Evolutionary conservation across 148 eudicot genomes (phyloP), one percentile per base, ranked within the genome.

Genomic region (Camellia japonica): DNA sequence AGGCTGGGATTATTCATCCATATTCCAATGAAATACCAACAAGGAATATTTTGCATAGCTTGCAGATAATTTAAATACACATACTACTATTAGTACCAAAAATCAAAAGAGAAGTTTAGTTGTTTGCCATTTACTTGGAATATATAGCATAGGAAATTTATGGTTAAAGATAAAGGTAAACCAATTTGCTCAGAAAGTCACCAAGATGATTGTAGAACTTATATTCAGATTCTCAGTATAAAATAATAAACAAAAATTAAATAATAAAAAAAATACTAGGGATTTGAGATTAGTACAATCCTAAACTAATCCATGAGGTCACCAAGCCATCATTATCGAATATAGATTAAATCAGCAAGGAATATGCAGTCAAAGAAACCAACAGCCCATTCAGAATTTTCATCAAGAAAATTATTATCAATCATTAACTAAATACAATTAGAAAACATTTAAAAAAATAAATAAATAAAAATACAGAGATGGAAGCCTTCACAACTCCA

Each of bases 71-170:
- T 4, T 49, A 7, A 30, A 5, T 49, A 44, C 73, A 69, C 52
- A 69, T 14, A 44, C 3, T 6, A 68, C 44, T 42, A 7, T 44
- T 44, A 44, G 73, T 15, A 69, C 30, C 23, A 44, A 16, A 43
- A 44, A 69, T 49, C 18, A 16, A 68, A 6, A 3, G 52, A 16
- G 71, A 43, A 69, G 72, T 51, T 69, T 44, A 51, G 72, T 18
- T 18, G 72, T 42, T 69, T 69, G 72, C 72, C 44, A 11, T 69
- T 69, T 69, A 44, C 23, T 16, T 44, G 72, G 72, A 20, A 69
- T 16, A 69, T 16, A 69, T 69, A 44, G 23, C 42, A 61, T 5
- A 43, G 19, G 19, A 68, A 68, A 68, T 68, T 15, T 12, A 68
- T 44, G 18, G 43, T 4, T 8, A 15, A 6, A 68, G 15, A 42